Percentiles rank a stretch among this genome's conserved stretches.
Conservation (phyloP, 106 monocot species). For the Dactylorhiza incarnata region DNA sequence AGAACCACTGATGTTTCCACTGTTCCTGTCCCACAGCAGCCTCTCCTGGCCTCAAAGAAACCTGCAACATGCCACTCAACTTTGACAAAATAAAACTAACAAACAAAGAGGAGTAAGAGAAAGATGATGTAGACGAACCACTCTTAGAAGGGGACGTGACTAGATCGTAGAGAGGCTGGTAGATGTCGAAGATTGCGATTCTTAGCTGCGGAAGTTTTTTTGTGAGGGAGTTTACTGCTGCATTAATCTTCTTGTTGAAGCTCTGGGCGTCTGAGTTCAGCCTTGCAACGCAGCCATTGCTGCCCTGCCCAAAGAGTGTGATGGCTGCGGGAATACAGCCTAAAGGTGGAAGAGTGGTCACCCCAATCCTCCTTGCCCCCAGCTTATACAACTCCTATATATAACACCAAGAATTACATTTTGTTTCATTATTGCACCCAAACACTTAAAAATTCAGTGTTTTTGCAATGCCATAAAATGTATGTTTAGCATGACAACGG, state of each 20-base stretch:
- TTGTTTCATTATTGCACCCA: neutral
- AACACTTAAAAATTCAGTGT: too few relatives aligned
- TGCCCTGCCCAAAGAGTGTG: constrained; percentile 66
- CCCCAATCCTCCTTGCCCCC: constrained; percentile 72
- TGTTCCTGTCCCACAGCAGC: constrained; percentile 77
- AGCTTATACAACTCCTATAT: constrained; percentile 41
- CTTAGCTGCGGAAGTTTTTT: constrained; percentile 46
- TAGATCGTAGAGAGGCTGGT: constrained; percentile 59
- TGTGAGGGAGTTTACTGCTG: constrained; percentile 21
- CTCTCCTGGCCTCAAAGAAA: constrained; percentile 69
- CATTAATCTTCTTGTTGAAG: constrained; percentile 64
- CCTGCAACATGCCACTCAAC: constrained; percentile 20
- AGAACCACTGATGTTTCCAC: constrained; percentile 61
- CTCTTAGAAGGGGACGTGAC: constrained; percentile 36
- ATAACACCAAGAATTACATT: neutral
- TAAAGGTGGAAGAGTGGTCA: constrained; percentile 68
- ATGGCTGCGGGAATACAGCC: constrained; percentile 74
- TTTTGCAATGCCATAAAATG: too few relatives aligned
- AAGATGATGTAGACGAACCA: constrained; percentile 15
- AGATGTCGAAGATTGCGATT: constrained; percentile 73
- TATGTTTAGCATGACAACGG: too few relatives aligned
- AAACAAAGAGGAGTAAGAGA: neutral
- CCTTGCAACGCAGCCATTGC: constrained; percentile 53
- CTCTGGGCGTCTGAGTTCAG: constrained; percentile 55
- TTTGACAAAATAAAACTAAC: neutral